Conservation (phyloP, 1,139 yeast genomes). For the Pichiaceae sp. region DNA sequence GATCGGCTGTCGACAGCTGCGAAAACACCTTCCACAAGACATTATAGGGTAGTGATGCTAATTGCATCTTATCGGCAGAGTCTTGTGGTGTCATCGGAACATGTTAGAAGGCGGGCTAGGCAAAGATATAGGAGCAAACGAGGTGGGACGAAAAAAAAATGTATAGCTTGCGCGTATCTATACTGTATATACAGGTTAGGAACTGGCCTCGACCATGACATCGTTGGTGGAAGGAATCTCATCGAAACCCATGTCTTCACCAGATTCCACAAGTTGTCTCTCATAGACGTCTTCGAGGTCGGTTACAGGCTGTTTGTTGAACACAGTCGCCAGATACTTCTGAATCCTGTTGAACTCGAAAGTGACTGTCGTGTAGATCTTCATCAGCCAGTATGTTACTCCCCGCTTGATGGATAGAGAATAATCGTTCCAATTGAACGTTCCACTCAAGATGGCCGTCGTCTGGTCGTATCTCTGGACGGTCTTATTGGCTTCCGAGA, state of each 20-base stretch:
- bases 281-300: constrained; percentile 22
- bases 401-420: constrained; percentile 10
- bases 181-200: not conserved
- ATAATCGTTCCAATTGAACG: constrained; percentile 3
- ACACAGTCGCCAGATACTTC: constrained; percentile 19
- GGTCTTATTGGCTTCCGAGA: constrained; percentile 38
- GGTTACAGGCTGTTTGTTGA: constrained; percentile 9
- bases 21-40: constrained; percentile 15
- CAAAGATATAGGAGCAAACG: no score
- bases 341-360: constrained; percentile 14
- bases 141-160: no score
- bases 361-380: constrained; percentile 10
- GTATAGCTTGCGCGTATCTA: no score
- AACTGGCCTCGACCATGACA: not conserved
- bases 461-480: constrained; percentile 7
- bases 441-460: not conserved
- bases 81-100: not conserved
- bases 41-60: constrained; percentile 17
- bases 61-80: not conserved
- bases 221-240: constrained; percentile 20
- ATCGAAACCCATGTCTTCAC: constrained; percentile 21
- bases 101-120: not conserved
- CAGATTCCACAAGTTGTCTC: constrained; percentile 15
- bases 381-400: constrained; percentile 12
- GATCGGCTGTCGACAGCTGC: constrained; percentile 12